phyloP scores from a whole-genome alignment of 78 protist species.

The Dictyostelium purpureum region DNA sequence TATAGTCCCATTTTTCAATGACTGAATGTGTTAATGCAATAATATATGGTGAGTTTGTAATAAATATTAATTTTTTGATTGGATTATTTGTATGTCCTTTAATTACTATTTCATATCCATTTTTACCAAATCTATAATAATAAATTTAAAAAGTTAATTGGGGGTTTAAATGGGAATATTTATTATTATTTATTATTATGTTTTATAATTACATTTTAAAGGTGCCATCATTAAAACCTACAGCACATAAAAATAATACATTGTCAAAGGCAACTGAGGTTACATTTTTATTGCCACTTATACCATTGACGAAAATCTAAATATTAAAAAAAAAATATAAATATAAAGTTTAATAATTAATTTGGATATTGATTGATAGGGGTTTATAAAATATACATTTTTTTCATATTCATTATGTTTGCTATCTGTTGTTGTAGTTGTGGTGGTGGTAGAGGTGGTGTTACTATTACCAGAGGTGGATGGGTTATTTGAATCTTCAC shows the following conservation, averaged over 20 bases:
- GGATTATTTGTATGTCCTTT: neutral
- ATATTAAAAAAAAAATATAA: neutral
- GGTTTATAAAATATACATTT: neutral
- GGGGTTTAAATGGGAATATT: neutral
- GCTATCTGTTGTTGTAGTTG: neutral
- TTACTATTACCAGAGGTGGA: neutral
- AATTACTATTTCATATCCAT: constrained; percentile 13
- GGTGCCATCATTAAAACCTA: constrained; percentile 46
- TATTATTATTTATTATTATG: neutral
- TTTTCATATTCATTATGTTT: neutral
- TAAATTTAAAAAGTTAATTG: neutral
- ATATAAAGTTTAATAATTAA: no score
- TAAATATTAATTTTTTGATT: constrained; percentile 24
- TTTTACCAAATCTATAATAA: constrained; percentile 27
- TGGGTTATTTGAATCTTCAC: neutral
- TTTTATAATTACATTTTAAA: constrained; percentile 13
- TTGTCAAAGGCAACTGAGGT: constrained; percentile 24
- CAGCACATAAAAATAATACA: constrained; percentile 15
- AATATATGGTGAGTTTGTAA: constrained; percentile 25
- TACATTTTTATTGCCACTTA: neutral
- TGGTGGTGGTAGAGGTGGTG: neutral
- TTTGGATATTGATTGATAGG: no score
- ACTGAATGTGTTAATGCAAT: constrained; percentile 25
- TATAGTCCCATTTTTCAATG: constrained; percentile 64
- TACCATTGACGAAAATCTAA: constrained; percentile 15